These are phyloP conservation scores for Phytophthora ramorum DNA, from an alignment of 352 stramenopile genomes.

Conservation along the genomic window DNA sequence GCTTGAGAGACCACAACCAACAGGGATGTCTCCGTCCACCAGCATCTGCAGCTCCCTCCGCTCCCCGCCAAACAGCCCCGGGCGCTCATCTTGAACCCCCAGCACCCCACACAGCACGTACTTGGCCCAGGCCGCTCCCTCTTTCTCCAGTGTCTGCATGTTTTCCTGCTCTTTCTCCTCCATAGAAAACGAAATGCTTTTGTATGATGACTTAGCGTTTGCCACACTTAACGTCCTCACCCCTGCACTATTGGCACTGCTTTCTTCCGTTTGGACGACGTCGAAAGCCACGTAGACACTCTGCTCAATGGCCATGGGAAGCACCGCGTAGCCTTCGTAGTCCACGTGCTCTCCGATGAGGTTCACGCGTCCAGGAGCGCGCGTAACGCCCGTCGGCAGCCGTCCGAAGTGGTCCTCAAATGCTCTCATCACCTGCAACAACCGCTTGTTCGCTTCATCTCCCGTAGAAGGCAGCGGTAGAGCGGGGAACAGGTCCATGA, in stretches of 20 bases:
- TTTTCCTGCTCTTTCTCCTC: constrained; percentile 7
- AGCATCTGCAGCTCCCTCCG: constrained; percentile 46
- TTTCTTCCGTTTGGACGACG: background rate
- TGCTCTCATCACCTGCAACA: constrained; percentile 20
- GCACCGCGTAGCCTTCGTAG: constrained; percentile 87
- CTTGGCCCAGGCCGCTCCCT: constrained; percentile 36
- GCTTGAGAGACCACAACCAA: constrained; percentile 76
- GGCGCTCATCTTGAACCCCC: constrained; percentile 19
- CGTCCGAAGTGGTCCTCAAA: constrained; percentile 46
- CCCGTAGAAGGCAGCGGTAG: constrained; percentile 13
- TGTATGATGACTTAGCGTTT: constrained; percentile 37
- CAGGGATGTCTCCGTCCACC: constrained; percentile 74
- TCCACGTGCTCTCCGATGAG: constrained; percentile 91
- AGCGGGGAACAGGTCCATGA: constrained; percentile 29
- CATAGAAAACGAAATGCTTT: constrained; percentile 17
- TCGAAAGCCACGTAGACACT: constrained; percentile 63
- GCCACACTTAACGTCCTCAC: constrained; percentile 18
- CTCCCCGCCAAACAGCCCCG: constrained; percentile 19
- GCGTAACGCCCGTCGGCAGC: constrained; percentile 42
- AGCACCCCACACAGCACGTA: constrained; percentile 51
- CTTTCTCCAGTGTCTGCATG: constrained; percentile 10
- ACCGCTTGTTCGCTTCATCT: background rate
- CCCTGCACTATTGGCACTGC: background rate
- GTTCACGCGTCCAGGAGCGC: constrained; percentile 83
- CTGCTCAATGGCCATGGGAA: constrained; percentile 83